These are phyloP conservation scores for Odontarrhena argentea DNA, from an alignment of 345 rosid species.

Conservation along the genomic window DNA sequence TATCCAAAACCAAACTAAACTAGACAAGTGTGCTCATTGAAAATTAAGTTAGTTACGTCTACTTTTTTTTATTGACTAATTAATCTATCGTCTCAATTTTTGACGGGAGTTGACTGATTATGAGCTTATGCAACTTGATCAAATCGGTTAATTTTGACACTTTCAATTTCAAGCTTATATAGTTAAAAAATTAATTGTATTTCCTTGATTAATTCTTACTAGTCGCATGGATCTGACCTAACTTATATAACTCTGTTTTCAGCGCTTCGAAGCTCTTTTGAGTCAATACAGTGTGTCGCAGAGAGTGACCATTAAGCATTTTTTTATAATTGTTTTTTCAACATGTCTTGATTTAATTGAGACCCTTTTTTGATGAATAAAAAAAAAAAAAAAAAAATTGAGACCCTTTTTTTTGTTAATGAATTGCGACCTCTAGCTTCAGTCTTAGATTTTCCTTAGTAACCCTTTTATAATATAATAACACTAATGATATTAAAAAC, in stretches of 20 bases:
- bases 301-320: conserved; percentile 17
- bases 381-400: not conserved
- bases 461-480: not conserved
- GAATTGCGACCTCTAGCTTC: no score
- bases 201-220: conserved; percentile 1
- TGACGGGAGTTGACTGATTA: conserved; percentile 9
- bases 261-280: conserved; percentile 28
- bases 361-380: not conserved
- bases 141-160: conserved; percentile 30
- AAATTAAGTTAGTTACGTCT: not conserved
- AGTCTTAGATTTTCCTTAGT: not conserved
- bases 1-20: not conserved
- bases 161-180: conserved; percentile 17
- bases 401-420: not conserved
- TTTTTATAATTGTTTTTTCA: not conserved
- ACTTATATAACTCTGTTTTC: conserved; percentile 20
- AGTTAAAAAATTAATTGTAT: conserved; percentile 6
- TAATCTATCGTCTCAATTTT: not conserved
- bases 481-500: no score
- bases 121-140: conserved; percentile 32
- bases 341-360: conserved; percentile 12
- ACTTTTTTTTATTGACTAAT: conserved; percentile 20
- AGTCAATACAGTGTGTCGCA: conserved; percentile 35
- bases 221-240: conserved; percentile 24
- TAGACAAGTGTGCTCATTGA: conserved; percentile 25